Percentiles rank a stretch among this genome's conserved stretches.
These are phyloP conservation scores for Cystobasidium tubakii DNA, from an alignment of 768 basidiomycete species.

Conservation along the genomic window DNA sequence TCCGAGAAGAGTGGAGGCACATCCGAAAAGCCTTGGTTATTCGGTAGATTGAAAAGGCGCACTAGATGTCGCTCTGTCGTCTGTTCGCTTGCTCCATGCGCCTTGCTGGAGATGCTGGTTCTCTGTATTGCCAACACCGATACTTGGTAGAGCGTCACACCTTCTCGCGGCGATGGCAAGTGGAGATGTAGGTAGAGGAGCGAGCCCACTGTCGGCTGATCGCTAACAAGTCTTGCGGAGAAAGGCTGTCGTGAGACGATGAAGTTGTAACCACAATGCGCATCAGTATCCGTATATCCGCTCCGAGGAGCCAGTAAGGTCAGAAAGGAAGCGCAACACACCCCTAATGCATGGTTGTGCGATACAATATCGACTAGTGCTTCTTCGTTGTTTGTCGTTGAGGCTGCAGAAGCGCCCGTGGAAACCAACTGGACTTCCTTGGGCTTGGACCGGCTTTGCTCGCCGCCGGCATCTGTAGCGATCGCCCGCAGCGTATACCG, in stretches of 20 bases:
- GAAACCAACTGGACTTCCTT: background rate
- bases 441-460: background rate
- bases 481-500: background rate
- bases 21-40: background rate
- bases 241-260: conserved; percentile 4
- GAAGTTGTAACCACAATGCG: background rate
- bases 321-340: background rate
- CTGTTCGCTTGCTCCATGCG: background rate
- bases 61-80: background rate
- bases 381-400: background rate
- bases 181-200: conserved; percentile 6
- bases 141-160: conserved; percentile 3
- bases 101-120: background rate
- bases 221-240: conserved; percentile 2
- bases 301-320: background rate
- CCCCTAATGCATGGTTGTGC: conserved; percentile 3
- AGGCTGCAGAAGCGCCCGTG: background rate
- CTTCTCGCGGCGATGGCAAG: background rate
- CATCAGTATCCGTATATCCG: conserved; percentile 1
- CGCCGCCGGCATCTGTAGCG: background rate
- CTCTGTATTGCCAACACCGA: background rate
- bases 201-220: conserved; percentile 5
- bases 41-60: conserved; percentile 1
- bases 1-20: background rate
- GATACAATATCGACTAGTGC: conserved; percentile 1